Evolutionary conservation across 768 basidiomycete species (phyloP), one percentile per base, ranked within the genome.

Genomic region (Xerocomellus dryophilus): DNA sequence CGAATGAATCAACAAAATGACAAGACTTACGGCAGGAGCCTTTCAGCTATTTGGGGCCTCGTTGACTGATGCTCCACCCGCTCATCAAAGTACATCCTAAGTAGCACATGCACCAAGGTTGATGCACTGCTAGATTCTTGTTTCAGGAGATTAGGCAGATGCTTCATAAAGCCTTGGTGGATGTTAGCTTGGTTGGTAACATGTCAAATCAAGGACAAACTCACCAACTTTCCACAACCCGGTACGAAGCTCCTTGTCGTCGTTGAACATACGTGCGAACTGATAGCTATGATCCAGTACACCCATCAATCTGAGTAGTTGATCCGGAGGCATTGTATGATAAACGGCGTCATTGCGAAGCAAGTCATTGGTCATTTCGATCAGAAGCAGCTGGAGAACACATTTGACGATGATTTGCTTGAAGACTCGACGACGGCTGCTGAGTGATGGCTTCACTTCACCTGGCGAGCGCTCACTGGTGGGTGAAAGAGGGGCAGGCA

Each of bases 401-500:
- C 97, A 99, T 88, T 98, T 98, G 60, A 98, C 94, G 57, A 99
- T 98, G 73, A 99, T 98, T 70, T 98, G 97, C 68, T 93, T 90
- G 84, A 99, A 99, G 51, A 91, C 83, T 40, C 86, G 82, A 42
- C 91, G 84, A 50, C 94, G 86, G 60, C 89, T 88, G 47, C 74
- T 76, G 41, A 84, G 71, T 7, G 85, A 81, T n/a, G 81, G 73
- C 56, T 79, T 78, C 10, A 73, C 65, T 58, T 79, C 80, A 8
- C 72, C 59, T 53, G 73, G 78, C 11, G 74, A 68, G 41, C 77
- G 74, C 53, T 88, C 85, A 53, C 75, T 77, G n/a, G 81, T 78
- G 5, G 92, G 88, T 21, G 90, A 88, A 34, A 98, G 78, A 9
- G 96, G 95, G 6, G 95, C 91, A 12, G 90, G 90, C n/a, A 93